phyloP scores from a whole-genome alignment of 345 rosid genomes.

The Camelina laxa region DNA sequence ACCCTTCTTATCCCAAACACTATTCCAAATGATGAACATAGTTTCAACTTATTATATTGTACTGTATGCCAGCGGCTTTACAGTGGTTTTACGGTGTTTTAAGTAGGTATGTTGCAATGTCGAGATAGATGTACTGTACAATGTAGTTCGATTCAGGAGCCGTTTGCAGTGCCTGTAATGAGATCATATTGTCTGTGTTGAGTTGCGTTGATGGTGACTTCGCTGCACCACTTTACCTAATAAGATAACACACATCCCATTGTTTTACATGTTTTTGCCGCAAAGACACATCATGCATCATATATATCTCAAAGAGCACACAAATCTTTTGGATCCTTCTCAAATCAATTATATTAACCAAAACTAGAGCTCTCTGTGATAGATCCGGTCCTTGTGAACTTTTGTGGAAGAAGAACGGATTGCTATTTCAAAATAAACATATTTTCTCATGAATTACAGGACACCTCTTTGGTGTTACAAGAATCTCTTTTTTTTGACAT shows the following conservation, averaged over 20 bases:
- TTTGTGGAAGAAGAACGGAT: not conserved
- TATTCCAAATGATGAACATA: not conserved
- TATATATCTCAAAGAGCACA: not conserved
- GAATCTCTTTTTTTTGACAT: slow-evolving; percentile 18
- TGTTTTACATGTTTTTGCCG: not conserved
- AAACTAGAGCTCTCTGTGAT: not conserved
- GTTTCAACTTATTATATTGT: not conserved
- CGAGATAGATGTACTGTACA: slow-evolving; percentile 27
- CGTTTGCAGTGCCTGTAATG: slow-evolving; percentile 12
- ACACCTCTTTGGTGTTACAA: slow-evolving; percentile 35
- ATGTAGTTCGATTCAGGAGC: slow-evolving; percentile 7
- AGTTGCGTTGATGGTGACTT: slow-evolving; percentile 23
- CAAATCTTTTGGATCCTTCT: too few relatives aligned
- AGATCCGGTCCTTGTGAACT: not conserved
- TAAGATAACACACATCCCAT: slow-evolving; percentile 1
- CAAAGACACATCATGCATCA: not conserved
- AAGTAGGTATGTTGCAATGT: slow-evolving; percentile 27
- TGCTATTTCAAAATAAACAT: slow-evolving; percentile 33
- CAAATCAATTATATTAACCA: not conserved
- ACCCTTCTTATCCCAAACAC: slow-evolving; percentile 23
- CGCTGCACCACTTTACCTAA: slow-evolving; percentile 25
- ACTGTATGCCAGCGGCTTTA: slow-evolving; percentile 9
- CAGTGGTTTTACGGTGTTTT: slow-evolving; percentile 29
- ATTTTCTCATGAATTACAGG: slow-evolving; percentile 30
- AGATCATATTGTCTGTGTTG: not conserved